Conservation (phyloP, 2,329 filamentous ascomycete genomes). For the Iodosphaeria phyllophila region DNA sequence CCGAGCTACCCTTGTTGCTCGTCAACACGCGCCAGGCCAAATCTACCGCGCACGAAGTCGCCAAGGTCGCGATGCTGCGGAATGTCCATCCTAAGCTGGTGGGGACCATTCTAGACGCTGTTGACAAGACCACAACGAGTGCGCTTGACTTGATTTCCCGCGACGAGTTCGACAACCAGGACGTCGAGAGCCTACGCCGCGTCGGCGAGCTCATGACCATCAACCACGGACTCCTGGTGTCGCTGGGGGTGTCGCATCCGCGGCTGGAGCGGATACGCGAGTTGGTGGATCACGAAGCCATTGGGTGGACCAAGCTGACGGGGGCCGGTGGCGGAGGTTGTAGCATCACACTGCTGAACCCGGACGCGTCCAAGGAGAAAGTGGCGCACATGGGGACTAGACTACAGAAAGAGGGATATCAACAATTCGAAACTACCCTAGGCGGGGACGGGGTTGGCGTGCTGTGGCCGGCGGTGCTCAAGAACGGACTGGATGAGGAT, state of each 20-base stretch:
- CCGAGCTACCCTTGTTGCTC: conserved; percentile 74
- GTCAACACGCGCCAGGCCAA: conserved; percentile 80
- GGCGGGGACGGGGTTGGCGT: conserved; percentile 90
- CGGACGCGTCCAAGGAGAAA: conserved; percentile 35
- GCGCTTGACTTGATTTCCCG: conserved; percentile 34
- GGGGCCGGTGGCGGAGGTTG: conserved; percentile 92
- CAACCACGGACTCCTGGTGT: conserved; percentile 84
- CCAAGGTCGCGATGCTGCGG: conserved; percentile 61
- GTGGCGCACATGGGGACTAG: conserved; percentile 45
- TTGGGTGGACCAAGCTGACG: conserved; percentile 95
- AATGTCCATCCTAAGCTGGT: conserved; percentile 58
- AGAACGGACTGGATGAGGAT: conserved; percentile 65
- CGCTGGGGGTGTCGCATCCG: conserved; percentile 86
- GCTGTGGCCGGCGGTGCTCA: conserved; percentile 78
- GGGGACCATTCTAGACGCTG: conserved; percentile 64
- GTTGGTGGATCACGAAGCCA: conserved; percentile 70
- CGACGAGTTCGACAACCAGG: conserved; percentile 48
- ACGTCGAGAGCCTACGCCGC: conserved; percentile 44
- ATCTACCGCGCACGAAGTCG: conserved; percentile 71
- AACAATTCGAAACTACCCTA: conserved; percentile 73
- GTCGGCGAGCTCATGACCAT: conserved; percentile 81
- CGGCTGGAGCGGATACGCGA: conserved; percentile 82
- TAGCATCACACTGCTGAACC: conserved; percentile 76
- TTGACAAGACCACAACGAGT: conserved; percentile 50
- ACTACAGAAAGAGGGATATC: conserved; percentile 55